Conservation (phyloP, 495 filamentous ascomycete species). For the Aspergillus biplanus region DNA sequence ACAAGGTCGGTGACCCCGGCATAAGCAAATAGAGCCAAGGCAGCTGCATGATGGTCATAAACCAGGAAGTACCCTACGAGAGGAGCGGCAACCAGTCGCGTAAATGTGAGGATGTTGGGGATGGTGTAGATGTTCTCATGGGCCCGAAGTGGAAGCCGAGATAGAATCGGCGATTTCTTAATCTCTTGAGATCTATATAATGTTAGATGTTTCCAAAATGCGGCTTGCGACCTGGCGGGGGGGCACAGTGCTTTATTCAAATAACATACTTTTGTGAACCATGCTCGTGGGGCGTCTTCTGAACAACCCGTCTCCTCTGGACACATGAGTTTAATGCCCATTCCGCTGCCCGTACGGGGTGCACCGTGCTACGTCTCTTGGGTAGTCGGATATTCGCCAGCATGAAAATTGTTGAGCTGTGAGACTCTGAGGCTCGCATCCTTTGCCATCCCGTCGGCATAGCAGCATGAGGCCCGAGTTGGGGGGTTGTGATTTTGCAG, state of each 20-base stretch:
- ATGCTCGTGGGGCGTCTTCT: conserved; percentile 28
- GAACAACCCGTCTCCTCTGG: conserved; percentile 31
- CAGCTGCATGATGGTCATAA: conserved; percentile 73
- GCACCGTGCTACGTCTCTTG: conserved; percentile 3
- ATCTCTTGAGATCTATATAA: conserved; percentile 20
- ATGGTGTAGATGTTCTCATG: conserved; percentile 97
- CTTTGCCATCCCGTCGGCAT: conserved; percentile 14
- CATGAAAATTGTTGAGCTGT: conserved; percentile 16
- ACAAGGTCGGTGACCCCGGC: conserved; percentile 89
- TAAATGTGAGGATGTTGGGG: conserved; percentile 89
- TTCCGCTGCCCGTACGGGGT: neutral
- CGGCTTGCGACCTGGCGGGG: no score
- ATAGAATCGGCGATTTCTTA: conserved; percentile 46
- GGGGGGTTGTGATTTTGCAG: neutral
- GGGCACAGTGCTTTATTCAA: neutral
- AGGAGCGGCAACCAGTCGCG: conserved; percentile 81
- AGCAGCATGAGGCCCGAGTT: neutral
- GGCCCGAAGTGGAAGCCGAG: conserved; percentile 50
- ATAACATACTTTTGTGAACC: conserved; percentile 28
- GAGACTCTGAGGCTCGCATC: neutral
- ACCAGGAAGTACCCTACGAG: conserved; percentile 88
- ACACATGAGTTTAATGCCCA: conserved; percentile 17
- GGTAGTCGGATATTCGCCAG: conserved; percentile 10
- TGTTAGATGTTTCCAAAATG: neutral
- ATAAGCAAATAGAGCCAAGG: conserved; percentile 85